Evolutionary conservation across 352 stramenopile genomes (phyloP), one percentile per base, ranked within the genome.

Genomic region (Globisporangium solare): DNA sequence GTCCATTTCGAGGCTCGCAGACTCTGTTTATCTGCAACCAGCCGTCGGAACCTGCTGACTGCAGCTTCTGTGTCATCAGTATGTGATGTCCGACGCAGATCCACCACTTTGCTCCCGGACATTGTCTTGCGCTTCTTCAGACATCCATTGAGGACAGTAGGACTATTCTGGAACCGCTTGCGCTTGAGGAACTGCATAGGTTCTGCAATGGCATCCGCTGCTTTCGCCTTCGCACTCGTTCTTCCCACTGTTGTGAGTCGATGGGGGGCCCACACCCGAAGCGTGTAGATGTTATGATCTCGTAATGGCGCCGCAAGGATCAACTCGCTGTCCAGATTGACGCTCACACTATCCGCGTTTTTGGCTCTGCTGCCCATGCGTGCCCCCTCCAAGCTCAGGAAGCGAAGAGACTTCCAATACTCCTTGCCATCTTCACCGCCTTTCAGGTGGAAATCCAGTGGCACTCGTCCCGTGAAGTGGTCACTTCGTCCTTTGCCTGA

Each of bases 391-490:
- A 89, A 53, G 39, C 74, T 86, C 43, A 92, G 64, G 49, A 89
- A 86, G n/a, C 73, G 71, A 31, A 92, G 58, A 3, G 76, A 70
- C 10, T 87, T 85, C 83, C 83, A 92, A 42, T 86, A 92, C n/a
- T 74, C 68, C 58, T 74, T 81, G 12, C 66, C 73, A 52, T 78
- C 60, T 1, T 87, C 71, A 5, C 60, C 52, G 43, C 43, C 54
- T 12, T 67, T 54, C 27, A 92, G 64, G 17, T 56, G 39, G 40
- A 88, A 90, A 15, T 74, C 68, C 3, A 92, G 61, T 20, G 79
- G 79, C 17, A 90, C 68, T 24, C 68, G 66, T n/a, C 79, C 79
- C 5, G 68, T 57, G 20, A 83, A 73, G 13, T 84, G 68, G 15
- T 83, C 76, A 47, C 67, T 79, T 49, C 71, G 72, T 43, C 68